Evolutionary conservation across 148 eudicot species (phyloP).

Genomic region (Drosera capensis): DNA sequence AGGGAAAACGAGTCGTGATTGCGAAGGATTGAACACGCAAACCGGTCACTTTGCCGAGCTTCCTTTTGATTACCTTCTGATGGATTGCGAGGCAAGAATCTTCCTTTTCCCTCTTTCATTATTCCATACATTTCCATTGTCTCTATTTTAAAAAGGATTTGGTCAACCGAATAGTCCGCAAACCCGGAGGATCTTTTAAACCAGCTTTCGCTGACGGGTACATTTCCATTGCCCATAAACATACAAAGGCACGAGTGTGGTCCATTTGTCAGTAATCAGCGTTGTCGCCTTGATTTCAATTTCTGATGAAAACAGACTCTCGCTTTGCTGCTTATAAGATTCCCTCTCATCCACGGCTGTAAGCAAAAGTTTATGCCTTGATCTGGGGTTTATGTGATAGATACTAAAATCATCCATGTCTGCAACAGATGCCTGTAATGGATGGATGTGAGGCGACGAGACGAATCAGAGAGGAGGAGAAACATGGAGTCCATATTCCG

Average conservation of each 20-base stretch:
- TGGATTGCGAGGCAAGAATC: slow-evolving; percentile 59
- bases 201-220: no score
- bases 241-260: no score
- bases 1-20: slow-evolving; percentile 36
- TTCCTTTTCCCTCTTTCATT: not conserved
- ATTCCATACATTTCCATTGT: not conserved
- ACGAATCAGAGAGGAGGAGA: slow-evolving; percentile 34
- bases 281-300: not conserved
- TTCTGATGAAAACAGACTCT: no score
- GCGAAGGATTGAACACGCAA: slow-evolving; percentile 19
- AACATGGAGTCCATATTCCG: slow-evolving; percentile 36
- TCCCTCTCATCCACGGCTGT: no score
- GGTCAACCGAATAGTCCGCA: no score
- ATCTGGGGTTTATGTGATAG: not conserved
- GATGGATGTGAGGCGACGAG: slow-evolving; percentile 59
- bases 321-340: no score
- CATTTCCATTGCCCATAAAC: no score
- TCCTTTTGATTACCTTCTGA: slow-evolving; percentile 59
- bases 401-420: not conserved
- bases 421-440: slow-evolving; percentile 56
- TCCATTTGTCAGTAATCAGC: no score
- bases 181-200: no score
- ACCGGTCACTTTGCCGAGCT: slow-evolving; percentile 7
- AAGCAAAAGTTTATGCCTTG: no score
- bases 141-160: no score